These are phyloP conservation scores for Cryphonectria radicalis DNA, from an alignment of 2,329 filamentous ascomycete species.

Conservation along the genomic window DNA sequence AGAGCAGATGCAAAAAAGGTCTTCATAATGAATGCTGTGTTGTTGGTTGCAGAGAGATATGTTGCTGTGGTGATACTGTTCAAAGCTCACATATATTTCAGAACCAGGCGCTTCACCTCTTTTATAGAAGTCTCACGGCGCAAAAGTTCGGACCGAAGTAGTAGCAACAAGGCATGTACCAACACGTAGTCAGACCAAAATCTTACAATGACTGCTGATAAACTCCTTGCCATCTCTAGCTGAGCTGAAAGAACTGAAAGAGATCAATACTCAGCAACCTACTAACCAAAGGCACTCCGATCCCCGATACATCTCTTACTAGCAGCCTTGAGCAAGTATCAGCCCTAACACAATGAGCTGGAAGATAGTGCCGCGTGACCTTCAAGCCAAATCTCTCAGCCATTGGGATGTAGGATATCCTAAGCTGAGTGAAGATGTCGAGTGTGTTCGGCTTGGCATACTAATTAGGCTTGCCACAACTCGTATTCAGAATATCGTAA, in stretches of 20 bases:
- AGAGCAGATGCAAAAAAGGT: neutral
- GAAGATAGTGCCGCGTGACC: neutral
- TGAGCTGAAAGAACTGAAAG: neutral
- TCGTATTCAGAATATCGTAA: neutral
- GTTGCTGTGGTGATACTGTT: neutral
- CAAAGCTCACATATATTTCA: neutral
- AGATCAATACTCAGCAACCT: neutral
- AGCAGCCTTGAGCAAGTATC: neutral
- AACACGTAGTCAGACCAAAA: neutral
- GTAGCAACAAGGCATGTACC: neutral
- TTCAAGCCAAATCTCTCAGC: neutral
- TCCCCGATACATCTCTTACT: neutral
- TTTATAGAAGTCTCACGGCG: neutral
- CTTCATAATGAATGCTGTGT: neutral
- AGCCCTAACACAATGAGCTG: neutral
- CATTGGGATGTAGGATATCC: neutral
- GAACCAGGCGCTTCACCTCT: neutral
- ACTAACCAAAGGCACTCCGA: neutral
- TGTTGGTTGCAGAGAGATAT: neutral
- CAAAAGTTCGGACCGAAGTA: neutral
- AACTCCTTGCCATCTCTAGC: neutral
- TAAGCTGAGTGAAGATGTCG: neutral
- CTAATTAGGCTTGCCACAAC: neutral
- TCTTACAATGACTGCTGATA: neutral
- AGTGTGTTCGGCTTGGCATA: neutral